Evolutionary conservation across 2,329 filamentous ascomycete genomes (phyloP), one percentile per base, ranked within the genome.

Genomic region (Microthyrium microscopicum): DNA sequence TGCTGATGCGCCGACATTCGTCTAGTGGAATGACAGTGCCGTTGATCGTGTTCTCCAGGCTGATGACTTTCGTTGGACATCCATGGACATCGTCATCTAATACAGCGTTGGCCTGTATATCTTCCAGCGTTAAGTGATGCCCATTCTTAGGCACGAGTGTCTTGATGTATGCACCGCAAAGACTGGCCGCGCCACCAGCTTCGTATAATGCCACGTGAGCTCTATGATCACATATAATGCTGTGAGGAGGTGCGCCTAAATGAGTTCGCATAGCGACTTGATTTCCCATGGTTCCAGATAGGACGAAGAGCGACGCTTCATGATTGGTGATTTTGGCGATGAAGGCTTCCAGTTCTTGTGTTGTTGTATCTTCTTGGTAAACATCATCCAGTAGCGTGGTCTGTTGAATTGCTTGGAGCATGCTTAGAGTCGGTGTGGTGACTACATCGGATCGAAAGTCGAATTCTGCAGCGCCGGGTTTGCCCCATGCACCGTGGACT

Each of bases 231-330:
- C 78, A 82, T 6, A 94, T 59, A 4, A 94, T 70, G 5, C 70
- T 69, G 51, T 92, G 73, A 0, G 87, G 87, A 11, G 85, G 84
- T 39, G 81, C 77, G 1, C 63, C 68, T 11, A 94, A 65, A 38
- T 89, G 77, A 2, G 79, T 68, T 25, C 85, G 73, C 26, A 93
- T 65, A 1, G 78, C 76, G 13, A 94, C 62, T 52, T 93, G 84
- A 56, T 94, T 94, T 26, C 83, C 84, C 84, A 93, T 93, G 4
- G 85, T 93, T 3, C 87, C 87, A 0, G 81, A 89, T 38, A 91
- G 64, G 35, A 93, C 81, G 34, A 93, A 74, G 4, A 94, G 62
- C 0, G 70, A 78, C 5, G 72, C 73, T 46, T 84, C 76, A 45
- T 91, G 84, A 43, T 72, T 72, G 1, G 81, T 70, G 3, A 91